A percentile compares a stretch with the other conserved stretches of the same genome.
Conservation (phyloP, 2,329 filamentous ascomycete species). For the Hymenoscyphus occultus region DNA sequence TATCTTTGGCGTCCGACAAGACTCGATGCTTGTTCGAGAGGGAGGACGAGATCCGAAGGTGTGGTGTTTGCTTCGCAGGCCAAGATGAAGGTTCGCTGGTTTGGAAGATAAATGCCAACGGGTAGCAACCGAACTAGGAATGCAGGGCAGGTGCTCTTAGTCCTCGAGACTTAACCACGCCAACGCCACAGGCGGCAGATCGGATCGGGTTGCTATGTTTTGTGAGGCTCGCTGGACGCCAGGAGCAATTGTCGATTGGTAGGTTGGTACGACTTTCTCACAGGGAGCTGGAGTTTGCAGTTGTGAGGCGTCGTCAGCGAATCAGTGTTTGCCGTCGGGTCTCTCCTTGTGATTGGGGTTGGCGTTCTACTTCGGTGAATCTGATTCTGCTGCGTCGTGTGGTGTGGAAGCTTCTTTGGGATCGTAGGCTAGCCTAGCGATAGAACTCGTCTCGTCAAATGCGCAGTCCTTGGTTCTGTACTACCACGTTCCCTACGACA, state of each 20-base stretch:
- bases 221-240: slow-evolving; percentile 6
- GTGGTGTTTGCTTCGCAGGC: slow-evolving; percentile 8
- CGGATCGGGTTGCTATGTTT: slow-evolving; percentile 1
- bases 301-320: slow-evolving; percentile 8
- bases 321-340: not conserved
- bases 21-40: not conserved
- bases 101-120: not conserved
- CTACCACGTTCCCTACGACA: slow-evolving; percentile 1
- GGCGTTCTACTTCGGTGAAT: not conserved
- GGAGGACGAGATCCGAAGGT: not conserved
- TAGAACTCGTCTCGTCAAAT: not conserved
- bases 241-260: too few species aligned
- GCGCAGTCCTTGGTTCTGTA: not conserved
- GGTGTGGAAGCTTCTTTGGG: slow-evolving; percentile 5
- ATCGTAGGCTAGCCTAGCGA: not conserved
- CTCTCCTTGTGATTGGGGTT: too few species aligned
- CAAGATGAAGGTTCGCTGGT: not conserved
- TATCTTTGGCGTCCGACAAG: slow-evolving; percentile 8
- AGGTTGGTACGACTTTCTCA: not conserved
- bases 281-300: slow-evolving; percentile 1
- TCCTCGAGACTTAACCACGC: not conserved
- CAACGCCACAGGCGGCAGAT: not conserved
- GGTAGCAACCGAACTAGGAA: slow-evolving; percentile 12
- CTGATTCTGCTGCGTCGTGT: not conserved
- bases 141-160: not conserved